These are phyloP conservation scores for Pugionium cornutum DNA, from an alignment of 345 rosid species.

Conservation along the genomic window DNA sequence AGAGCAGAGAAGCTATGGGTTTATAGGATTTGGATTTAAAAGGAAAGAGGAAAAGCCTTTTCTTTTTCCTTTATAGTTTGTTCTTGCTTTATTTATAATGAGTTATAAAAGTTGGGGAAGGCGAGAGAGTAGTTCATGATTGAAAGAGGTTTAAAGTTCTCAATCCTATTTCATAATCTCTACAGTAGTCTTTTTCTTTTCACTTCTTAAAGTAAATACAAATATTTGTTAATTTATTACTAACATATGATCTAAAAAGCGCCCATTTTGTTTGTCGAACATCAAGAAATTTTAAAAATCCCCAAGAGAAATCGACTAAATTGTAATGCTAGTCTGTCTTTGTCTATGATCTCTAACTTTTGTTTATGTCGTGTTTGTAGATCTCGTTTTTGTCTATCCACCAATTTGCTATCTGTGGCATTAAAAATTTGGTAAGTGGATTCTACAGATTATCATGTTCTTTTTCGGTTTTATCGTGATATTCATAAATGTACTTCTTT, in stretches of 20 bases:
- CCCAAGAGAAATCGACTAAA: not conserved
- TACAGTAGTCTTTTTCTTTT: not conserved
- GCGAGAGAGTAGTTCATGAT: conserved; percentile 42
- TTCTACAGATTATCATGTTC: no score
- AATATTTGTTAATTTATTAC: not conserved
- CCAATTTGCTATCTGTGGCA: not conserved
- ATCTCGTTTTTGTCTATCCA: conserved; percentile 3
- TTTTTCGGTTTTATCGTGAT: no score
- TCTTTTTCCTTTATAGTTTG: not conserved
- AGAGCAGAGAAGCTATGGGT: conserved; percentile 33
- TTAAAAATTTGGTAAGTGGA: not conserved
- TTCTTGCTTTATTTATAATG: conserved; percentile 26
- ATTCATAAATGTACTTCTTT: no score
- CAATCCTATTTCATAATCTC: conserved; percentile 32
- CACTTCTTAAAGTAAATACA: no score
- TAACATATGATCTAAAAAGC: no score
- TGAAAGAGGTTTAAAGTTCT: conserved; percentile 33
- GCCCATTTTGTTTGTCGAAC: no score
- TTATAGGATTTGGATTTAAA: conserved; percentile 37
- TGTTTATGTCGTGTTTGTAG: not conserved
- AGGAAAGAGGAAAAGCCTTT: conserved; percentile 18
- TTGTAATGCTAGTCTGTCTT: not conserved
- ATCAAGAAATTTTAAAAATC: no score
- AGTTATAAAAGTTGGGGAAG: conserved; percentile 37
- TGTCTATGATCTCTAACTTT: not conserved